phyloP scores from a whole-genome alignment of 75 land plant genomes.

The Ceratopteris richardii region DNA sequence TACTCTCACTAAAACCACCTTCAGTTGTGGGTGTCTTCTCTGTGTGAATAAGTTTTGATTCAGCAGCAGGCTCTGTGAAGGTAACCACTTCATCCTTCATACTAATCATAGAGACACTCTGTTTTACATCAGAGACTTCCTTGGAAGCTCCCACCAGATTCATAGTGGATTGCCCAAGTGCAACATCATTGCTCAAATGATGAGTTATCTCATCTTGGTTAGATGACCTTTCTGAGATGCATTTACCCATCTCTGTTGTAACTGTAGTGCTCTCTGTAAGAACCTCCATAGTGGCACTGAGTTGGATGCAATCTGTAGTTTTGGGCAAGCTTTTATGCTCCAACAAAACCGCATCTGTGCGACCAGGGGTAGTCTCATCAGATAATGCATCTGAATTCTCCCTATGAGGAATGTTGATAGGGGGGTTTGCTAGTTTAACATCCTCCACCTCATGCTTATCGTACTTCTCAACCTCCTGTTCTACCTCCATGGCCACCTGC shows the following conservation, averaged over 20 bases:
- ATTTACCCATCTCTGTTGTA: not conserved
- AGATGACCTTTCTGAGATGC: too few relatives aligned
- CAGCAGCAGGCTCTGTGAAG: not conserved
- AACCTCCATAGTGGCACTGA: too few relatives aligned
- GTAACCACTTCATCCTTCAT: too few relatives aligned
- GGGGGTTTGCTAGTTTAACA: not conserved
- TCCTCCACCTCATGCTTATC: conserved; percentile 2
- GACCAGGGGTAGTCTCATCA: not conserved
- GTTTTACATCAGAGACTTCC: not conserved
- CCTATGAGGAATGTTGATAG: not conserved
- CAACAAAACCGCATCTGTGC: not conserved
- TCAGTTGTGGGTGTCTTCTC: not conserved
- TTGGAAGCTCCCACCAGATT: not conserved
- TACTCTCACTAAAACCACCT: not conserved
- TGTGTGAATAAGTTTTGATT: not conserved
- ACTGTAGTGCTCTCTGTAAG: not conserved
- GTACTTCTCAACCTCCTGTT: conserved; percentile 16
- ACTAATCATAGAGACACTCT: not conserved
- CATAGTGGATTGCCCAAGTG: not conserved
- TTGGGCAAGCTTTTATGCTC: conserved; percentile 5
- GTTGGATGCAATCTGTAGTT: not conserved
- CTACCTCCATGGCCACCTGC: conserved; percentile 41
- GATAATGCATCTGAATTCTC: not conserved
- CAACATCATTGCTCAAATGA: too few relatives aligned
- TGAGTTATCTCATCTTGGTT: too few relatives aligned